Conservation (phyloP, 2,329 filamentous ascomycete genomes). For the Macroventuria anomochaeta region DNA sequence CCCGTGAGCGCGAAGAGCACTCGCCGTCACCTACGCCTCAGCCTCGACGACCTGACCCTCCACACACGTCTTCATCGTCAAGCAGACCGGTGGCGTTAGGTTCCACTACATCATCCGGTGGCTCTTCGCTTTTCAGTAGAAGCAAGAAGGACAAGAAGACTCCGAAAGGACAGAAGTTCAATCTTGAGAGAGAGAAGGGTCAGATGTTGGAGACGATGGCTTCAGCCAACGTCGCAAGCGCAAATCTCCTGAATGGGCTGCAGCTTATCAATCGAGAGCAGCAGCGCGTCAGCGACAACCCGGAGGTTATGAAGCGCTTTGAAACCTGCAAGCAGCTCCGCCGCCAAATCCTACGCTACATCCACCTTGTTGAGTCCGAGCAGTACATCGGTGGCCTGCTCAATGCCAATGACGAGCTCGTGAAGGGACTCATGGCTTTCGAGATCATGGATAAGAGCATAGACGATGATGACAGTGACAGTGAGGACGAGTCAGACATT, state of each 20-base stretch:
- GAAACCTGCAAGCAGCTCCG: conserved; percentile 86
- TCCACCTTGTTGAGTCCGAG: conserved; percentile 86
- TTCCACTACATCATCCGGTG: conserved; percentile 48
- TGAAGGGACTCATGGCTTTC: conserved; percentile 89
- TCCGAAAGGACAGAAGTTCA: conserved; percentile 70
- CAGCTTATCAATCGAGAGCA: conserved; percentile 90
- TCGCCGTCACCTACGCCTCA: conserved; percentile 44
- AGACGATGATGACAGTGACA: conserved; percentile 72
- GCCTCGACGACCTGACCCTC: conserved; percentile 33
- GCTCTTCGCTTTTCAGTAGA: conserved; percentile 60
- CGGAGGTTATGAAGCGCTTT: conserved; percentile 75
- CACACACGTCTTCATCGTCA: conserved; percentile 39
- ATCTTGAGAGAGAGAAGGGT: conserved; percentile 84
- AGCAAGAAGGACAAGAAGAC: conserved; percentile 61
- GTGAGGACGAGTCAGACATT: conserved; percentile 56
- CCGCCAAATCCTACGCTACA: conserved; percentile 86
- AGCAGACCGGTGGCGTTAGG: conserved; percentile 39
- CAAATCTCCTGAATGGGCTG: conserved; percentile 84
- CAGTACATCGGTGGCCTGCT: conserved; percentile 91
- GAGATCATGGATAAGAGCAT: conserved; percentile 91
- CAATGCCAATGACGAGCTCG: conserved; percentile 94
- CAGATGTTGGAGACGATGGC: conserved; percentile 88
- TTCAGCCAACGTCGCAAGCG: conserved; percentile 87
- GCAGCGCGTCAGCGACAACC: conserved; percentile 86
- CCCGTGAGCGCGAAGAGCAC: conserved; percentile 66